Conservation (phyloP, 495 filamentous ascomycete genomes). For the Neurospora sublineolata region DNA sequence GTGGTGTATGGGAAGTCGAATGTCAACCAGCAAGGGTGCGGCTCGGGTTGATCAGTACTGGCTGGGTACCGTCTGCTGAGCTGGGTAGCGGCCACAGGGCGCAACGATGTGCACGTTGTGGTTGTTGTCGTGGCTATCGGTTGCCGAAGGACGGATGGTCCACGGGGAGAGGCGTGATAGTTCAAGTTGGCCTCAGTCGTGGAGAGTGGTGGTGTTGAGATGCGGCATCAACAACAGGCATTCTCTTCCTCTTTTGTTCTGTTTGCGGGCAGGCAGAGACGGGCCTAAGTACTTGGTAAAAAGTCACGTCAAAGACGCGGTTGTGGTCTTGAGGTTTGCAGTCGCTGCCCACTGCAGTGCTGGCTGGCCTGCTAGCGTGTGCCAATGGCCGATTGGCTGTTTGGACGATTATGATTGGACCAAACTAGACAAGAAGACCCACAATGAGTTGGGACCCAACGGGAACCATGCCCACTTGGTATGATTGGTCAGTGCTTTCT, state of each 20-base stretch:
- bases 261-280: not conserved
- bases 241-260: constrained; percentile 4
- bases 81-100: not conserved
- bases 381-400: not conserved
- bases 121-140: not conserved
- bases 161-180: not conserved
- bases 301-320: not conserved
- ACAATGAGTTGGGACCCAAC: not conserved
- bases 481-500: not conserved
- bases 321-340: not conserved
- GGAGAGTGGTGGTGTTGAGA: constrained; percentile 2
- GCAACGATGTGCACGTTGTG: not conserved
- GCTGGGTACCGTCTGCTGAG: not conserved
- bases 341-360: not conserved
- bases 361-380: not conserved
- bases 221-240: constrained; percentile 7
- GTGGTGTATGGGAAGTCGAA: not conserved
- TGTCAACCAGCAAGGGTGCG: not conserved
- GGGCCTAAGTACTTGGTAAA: not conserved
- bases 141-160: not conserved
- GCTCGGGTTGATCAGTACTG: not conserved
- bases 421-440: not conserved
- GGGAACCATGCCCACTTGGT: not conserved
- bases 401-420: not conserved
- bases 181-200: not conserved